phyloP scores from a whole-genome alignment of 2,329 filamentous ascomycete genomes.

The Calcarisporium arbuscula region DNA sequence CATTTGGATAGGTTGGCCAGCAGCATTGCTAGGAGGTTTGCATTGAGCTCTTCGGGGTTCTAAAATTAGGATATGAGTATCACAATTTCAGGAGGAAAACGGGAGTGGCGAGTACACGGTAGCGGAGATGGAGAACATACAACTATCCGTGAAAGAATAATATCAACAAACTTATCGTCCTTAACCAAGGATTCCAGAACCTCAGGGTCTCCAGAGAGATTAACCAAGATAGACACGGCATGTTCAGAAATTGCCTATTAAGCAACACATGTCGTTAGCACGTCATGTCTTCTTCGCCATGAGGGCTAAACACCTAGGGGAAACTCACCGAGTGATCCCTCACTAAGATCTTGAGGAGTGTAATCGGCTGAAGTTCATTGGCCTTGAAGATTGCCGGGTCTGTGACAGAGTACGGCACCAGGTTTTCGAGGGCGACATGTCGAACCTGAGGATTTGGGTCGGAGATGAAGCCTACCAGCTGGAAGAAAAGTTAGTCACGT shows the following conservation, averaged over 20 bases:
- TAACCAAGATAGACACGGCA: slow-evolving; percentile 84
- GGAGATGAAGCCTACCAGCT: slow-evolving; percentile 91
- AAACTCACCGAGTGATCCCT: slow-evolving; percentile 70
- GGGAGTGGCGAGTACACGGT: background rate
- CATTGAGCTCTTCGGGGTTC: slow-evolving; percentile 70
- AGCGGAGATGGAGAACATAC: slow-evolving; percentile 40
- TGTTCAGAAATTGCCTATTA: slow-evolving; percentile 83
- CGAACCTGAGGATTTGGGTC: slow-evolving; percentile 89
- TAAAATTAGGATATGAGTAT: slow-evolving; percentile 22
- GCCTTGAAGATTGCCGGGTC: slow-evolving; percentile 80
- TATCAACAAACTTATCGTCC: slow-evolving; percentile 76
- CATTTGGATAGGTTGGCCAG: slow-evolving; percentile 87
- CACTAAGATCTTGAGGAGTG: slow-evolving; percentile 80
- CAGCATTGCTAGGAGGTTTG: slow-evolving; percentile 83
- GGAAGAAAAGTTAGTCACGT: slow-evolving; percentile 7
- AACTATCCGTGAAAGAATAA: slow-evolving; percentile 66
- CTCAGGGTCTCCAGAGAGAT: slow-evolving; percentile 70
- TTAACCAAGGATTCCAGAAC: slow-evolving; percentile 65
- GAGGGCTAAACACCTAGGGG: background rate
- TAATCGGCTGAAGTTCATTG: slow-evolving; percentile 69
- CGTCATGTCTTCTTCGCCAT: background rate
- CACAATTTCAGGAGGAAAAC: background rate
- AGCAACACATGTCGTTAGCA: background rate
- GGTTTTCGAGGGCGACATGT: slow-evolving; percentile 75
- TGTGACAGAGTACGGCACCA: slow-evolving; percentile 72